Percentiles rank a stretch among this genome's conserved stretches.
Evolutionary conservation across 768 basidiomycete species (phyloP).

Genomic region (Sarcomyxa edulis): DNA sequence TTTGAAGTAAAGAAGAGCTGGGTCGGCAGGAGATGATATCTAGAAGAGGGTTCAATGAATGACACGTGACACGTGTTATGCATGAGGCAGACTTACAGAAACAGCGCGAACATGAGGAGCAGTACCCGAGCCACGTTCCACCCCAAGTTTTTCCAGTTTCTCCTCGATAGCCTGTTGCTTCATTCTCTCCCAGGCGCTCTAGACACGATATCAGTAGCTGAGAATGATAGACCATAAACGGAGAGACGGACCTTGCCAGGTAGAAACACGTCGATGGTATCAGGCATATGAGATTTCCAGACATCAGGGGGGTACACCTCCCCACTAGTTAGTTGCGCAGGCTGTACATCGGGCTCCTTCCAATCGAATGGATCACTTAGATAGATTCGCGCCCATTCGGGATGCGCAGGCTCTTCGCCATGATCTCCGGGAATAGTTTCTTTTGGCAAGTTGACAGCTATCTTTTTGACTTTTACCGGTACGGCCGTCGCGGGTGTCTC

Average conservation of each 20-base stretch:
- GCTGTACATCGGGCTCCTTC: slow-evolving; percentile 14
- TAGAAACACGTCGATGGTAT: slow-evolving; percentile 73
- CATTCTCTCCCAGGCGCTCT: slow-evolving; percentile 74
- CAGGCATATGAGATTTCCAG: slow-evolving; percentile 53
- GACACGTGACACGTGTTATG: slow-evolving; percentile 15
- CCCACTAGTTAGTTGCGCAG: slow-evolving; percentile 34
- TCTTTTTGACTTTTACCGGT: slow-evolving; percentile 57
- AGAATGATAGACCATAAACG: slow-evolving; percentile 3
- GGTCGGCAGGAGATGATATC: slow-evolving; percentile 91
- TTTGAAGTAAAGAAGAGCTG: slow-evolving; percentile 75
- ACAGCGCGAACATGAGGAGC: slow-evolving; percentile 80
- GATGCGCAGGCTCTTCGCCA: slow-evolving; percentile 33
- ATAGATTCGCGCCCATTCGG: slow-evolving; percentile 61
- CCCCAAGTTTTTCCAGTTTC: slow-evolving; percentile 75
- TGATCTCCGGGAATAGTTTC: slow-evolving; percentile 48
- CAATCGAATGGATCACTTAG: slow-evolving; percentile 27
- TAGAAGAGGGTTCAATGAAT: slow-evolving; percentile 24
- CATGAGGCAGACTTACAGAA: slow-evolving; percentile 51
- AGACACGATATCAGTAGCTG: slow-evolving; percentile 9
- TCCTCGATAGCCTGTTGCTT: slow-evolving; percentile 72
- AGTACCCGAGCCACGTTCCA: slow-evolving; percentile 60
- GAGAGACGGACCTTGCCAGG: slow-evolving; percentile 62
- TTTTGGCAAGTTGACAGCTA: slow-evolving; percentile 66
- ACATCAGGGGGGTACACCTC: slow-evolving; percentile 63
- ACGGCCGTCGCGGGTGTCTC: slow-evolving; percentile 17